Conservation (phyloP, 83 land plant genomes). For the Diphasiastrum complanatum region DNA sequence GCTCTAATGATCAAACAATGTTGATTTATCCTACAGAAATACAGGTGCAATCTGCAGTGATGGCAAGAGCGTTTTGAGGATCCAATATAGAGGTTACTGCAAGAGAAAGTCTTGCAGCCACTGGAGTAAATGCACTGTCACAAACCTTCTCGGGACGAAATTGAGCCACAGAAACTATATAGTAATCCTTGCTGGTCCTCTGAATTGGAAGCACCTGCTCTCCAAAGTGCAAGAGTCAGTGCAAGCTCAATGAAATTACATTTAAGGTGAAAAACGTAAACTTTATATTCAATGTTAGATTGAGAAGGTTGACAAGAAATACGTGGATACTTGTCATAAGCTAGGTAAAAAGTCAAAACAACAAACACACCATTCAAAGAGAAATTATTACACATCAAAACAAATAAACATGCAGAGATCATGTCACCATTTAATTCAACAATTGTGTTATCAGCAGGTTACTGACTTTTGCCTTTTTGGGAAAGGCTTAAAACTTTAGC, state of each 20-base stretch:
- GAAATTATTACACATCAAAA: too few relatives aligned
- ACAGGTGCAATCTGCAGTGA: too few relatives aligned
- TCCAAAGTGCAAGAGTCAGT: slow-evolving; percentile 21
- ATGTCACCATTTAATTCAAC: too few relatives aligned
- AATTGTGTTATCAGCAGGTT: too few relatives aligned
- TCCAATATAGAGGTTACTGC: slow-evolving; percentile 5
- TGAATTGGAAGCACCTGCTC: slow-evolving; percentile 78
- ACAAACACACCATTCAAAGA: too few relatives aligned
- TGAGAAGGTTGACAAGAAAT: not conserved
- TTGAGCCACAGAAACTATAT: slow-evolving; percentile 89
- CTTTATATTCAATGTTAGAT: not conserved
- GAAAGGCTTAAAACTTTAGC: too few relatives aligned
- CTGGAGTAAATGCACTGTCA: not conserved
- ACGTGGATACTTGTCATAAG: too few relatives aligned
- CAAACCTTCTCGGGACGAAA: slow-evolving; percentile 99
- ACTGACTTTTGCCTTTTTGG: too few relatives aligned
- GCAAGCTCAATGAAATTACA: too few relatives aligned
- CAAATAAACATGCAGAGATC: too few relatives aligned
- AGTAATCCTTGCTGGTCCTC: slow-evolving; percentile 37
- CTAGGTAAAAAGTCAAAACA: too few relatives aligned
- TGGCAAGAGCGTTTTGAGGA: slow-evolving; percentile 5
- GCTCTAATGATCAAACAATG: not conserved
- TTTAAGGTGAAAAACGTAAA: not conserved
- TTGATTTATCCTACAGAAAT: too few relatives aligned
- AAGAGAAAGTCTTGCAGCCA: not conserved